phyloP scores from a whole-genome alignment of 305 asterid species.

The Plantago coronopus region DNA sequence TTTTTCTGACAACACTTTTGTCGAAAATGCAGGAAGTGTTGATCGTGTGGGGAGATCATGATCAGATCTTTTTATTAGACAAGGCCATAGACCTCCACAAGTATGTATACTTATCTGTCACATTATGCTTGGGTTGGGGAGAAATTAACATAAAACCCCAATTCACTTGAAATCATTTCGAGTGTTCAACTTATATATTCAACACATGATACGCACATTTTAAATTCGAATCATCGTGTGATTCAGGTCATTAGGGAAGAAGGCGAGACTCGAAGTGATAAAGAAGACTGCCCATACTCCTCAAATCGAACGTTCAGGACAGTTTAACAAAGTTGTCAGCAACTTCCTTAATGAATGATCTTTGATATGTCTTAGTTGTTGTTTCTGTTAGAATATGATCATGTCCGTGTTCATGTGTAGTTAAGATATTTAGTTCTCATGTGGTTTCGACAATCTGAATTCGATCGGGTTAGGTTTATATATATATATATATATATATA shows the following conservation, averaged over 20 bases:
- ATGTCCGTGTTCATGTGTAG: no score
- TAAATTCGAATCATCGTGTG: neutral
- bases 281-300: constrained; percentile 53
- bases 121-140: no score
- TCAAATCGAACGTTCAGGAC: constrained; percentile 42
- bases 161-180: no score
- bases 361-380: neutral
- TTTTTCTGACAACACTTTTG: neutral
- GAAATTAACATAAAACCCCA: no score
- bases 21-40: constrained; percentile 49
- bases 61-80: constrained; percentile 56
- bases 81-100: constrained; percentile 54
- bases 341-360: constrained; percentile 32
- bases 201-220: no score
- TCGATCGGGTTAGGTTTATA: no score
- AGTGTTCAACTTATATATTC: no score
- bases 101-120: no score
- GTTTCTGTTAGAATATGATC: neutral
- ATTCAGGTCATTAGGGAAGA: constrained; percentile 55
- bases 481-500: no score
- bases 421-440: no score
- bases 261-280: constrained; percentile 39
- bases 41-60: constrained; percentile 79
- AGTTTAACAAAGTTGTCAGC: constrained; percentile 48
- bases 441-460: no score